Base-by-base conservation (phyloP, 1,284 basidiomycete genomes). In the Ceratobasidium sp. region DNA sequence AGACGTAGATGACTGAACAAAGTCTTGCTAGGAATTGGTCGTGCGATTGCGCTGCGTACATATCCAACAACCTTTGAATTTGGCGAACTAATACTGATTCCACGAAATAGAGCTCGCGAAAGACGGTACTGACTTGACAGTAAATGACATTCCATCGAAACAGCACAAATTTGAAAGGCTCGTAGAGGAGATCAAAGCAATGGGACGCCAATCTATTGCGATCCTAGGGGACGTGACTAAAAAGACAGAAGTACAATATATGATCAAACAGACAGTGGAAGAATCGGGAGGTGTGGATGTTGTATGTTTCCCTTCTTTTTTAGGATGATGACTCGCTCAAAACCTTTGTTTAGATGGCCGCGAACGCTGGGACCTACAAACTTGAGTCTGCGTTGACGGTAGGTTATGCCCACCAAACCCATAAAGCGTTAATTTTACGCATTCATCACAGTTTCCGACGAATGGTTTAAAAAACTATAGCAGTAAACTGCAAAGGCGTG, bases 41-140 rank as follows among this genome's bases (percentile, higher is more conserved):
- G 81, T 54, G 83, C 85, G 66, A 84, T 86, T 75, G 82, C 85
- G 24, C 76, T 81, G 60, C 82, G 84, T 57, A 15, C 27, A 45
- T 62, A n/a, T n/a, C n/a, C n/a, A n/a, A n/a, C n/a, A n/a, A 2
- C 17, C 15, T 17, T 4, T 19, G 9, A 15, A 19, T 17, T 4
- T 29, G 11, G 2, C 31, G 22, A 4, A 4, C 17, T 22, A n/a
- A 5, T 45, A 29, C 27, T 19, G 5, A 47, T 51, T 41, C 15
- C 50, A 47, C n/a, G 22, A 59, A 24, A 15, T 22, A 60, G 64
- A 22, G 51, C 83, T 88, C 73, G 83, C 85, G 36, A 66, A 80
- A 48, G 83, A 86, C 71, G 85, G 85, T 8, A 82, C 81, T 79
- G 82, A 84, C 75, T 75, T 86, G 75, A 81, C 82, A 47, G 80